A percentile compares a stretch with the other conserved stretches of the same genome.
Conservation (phyloP, 106 monocot genomes). For the Dendrobium catenatum region DNA sequence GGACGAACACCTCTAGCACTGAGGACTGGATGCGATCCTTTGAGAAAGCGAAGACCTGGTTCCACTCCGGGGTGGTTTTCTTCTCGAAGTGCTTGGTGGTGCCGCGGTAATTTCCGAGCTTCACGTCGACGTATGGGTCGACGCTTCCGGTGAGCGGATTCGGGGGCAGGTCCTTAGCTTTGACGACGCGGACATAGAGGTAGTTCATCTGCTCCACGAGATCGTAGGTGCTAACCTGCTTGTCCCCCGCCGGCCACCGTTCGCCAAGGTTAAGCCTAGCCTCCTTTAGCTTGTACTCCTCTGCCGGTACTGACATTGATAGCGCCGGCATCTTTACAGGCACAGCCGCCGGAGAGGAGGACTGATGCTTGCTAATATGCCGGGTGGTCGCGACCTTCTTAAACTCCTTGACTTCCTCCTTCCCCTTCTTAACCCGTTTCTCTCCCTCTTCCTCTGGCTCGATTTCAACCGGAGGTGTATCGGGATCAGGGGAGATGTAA, state of each 20-base stretch:
- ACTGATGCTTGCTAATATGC: conserved; percentile 27
- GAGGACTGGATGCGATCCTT: conserved; percentile 80
- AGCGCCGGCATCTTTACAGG: conserved; percentile 11
- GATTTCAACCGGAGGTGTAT: conserved; percentile 2
- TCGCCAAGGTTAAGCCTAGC: conserved; percentile 37
- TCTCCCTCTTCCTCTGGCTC: background rate
- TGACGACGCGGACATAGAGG: conserved; percentile 73
- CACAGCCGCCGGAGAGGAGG: conserved; percentile 17
- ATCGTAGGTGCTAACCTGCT: conserved; percentile 67
- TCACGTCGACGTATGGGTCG: conserved; percentile 82
- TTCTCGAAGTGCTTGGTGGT: conserved; percentile 65
- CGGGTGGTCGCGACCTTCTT: conserved; percentile 14
- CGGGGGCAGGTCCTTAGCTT: conserved; percentile 71
- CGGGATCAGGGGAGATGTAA: conserved; percentile 23
- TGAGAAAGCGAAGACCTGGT: conserved; percentile 87
- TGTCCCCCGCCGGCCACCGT: conserved; percentile 57
- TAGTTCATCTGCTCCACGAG: conserved; percentile 86
- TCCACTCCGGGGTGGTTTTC: conserved; percentile 75
- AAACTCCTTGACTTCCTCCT: background rate
- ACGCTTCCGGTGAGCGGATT: conserved; percentile 55
- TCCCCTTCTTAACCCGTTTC: background rate
- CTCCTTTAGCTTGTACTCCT: conserved; percentile 46
- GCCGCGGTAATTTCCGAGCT: conserved; percentile 89
- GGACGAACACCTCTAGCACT: conserved; percentile 62
- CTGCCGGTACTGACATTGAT: conserved; percentile 8